Percentiles rank a stretch among this genome's conserved stretches.
Conservation (phyloP, 2,329 filamentous ascomycete species). For the Botryotinia globosa region DNA sequence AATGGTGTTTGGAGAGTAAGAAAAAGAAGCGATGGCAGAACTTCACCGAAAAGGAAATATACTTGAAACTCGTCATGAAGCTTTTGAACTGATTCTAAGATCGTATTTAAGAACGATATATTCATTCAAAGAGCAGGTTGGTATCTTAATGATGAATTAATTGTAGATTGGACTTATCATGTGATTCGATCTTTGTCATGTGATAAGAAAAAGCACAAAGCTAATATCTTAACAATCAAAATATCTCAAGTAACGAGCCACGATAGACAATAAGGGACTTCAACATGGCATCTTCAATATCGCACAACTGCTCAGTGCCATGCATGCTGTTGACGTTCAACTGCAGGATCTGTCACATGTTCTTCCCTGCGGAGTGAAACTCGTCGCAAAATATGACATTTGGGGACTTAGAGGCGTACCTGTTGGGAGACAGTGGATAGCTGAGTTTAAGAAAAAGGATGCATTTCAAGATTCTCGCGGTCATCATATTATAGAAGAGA, state of each 20-base stretch:
- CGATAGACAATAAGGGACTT: background rate
- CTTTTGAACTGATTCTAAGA: accelerated
- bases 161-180: background rate
- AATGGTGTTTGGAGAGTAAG: background rate
- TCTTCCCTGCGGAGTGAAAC: background rate
- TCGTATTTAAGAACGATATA: background rate
- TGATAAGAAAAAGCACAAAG: background rate
- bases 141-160: background rate
- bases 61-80: background rate
- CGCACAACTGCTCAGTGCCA: background rate
- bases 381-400: background rate
- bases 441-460: background rate
- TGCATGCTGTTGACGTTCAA: background rate
- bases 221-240: background rate
- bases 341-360: background rate
- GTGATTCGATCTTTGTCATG: background rate
- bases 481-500: background rate
- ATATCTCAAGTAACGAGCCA: background rate
- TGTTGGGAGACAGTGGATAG: background rate
- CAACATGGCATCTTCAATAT: background rate
- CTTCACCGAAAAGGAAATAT: background rate
- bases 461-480: background rate
- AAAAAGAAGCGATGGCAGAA: background rate
- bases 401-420: background rate
- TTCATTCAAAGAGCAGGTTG: background rate